phyloP scores from a whole-genome alignment of 2,329 filamentous ascomycete genomes.

The Trichothecium roseum region DNA sequence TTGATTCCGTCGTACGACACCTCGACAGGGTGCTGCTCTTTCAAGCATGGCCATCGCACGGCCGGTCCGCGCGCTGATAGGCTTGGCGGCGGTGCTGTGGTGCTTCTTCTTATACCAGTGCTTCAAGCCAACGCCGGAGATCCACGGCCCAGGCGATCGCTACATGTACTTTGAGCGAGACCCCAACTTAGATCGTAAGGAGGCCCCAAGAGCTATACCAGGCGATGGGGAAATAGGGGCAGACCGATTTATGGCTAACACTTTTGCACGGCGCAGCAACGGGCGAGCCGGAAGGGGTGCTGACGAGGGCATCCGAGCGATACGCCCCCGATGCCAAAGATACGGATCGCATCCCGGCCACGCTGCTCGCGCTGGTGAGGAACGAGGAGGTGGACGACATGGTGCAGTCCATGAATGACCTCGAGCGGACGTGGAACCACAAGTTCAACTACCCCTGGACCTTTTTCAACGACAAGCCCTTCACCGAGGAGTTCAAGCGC shows the following conservation, averaged over 20 bases:
- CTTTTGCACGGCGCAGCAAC: no score
- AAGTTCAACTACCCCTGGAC: slow-evolving; percentile 99
- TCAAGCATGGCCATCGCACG: slow-evolving; percentile 70
- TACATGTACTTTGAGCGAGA: slow-evolving; percentile 59
- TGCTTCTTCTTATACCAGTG: slow-evolving; percentile 71
- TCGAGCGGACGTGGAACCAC: slow-evolving; percentile 91
- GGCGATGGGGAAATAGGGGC: no score
- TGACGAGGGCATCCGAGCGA: slow-evolving; percentile 64
- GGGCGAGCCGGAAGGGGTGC: slow-evolving; percentile 67
- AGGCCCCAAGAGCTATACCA: not conserved
- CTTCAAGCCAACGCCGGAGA: slow-evolving; percentile 45
- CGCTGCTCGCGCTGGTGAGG: slow-evolving; percentile 80
- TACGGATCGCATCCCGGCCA: slow-evolving; percentile 83
- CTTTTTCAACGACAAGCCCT: slow-evolving; percentile 95
- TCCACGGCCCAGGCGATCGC: slow-evolving; percentile 28
- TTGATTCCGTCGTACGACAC: no score
- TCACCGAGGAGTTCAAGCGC: slow-evolving; percentile 85
- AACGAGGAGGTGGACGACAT: slow-evolving; percentile 83
- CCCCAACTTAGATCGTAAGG: slow-evolving; percentile 77
- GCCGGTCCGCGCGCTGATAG: slow-evolving; percentile 70
- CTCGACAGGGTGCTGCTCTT: no score
- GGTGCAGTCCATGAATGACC: slow-evolving; percentile 77
- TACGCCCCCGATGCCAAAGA: slow-evolving; percentile 69
- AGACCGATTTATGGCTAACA: no score
- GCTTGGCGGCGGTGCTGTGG: slow-evolving; percentile 62